A percentile compares a stretch with the other conserved stretches of the same genome.
phyloP scores from a whole-genome alignment of 2,329 filamentous ascomycete genomes.

The Colletotrichum simmondsii region DNA sequence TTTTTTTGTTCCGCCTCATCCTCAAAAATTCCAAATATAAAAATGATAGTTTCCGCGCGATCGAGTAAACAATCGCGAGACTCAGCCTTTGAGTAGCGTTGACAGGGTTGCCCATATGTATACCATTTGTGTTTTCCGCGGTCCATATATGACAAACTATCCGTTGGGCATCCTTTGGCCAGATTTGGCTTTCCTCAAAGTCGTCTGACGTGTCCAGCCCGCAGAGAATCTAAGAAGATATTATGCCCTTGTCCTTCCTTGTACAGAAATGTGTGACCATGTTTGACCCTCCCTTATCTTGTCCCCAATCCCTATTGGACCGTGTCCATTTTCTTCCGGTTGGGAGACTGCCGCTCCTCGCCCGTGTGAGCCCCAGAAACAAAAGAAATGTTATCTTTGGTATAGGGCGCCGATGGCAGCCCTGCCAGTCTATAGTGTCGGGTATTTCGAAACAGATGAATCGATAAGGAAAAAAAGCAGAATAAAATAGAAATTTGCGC shows the following conservation, averaged over 20 bases:
- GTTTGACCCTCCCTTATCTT: conserved; percentile 8
- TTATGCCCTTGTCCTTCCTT: conserved; percentile 22
- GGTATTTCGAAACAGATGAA: conserved; percentile 35
- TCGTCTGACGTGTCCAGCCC: conserved; percentile 35
- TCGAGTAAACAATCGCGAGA: conserved; percentile 12
- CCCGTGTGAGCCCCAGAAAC: conserved; percentile 31
- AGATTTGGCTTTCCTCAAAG: conserved; percentile 21
- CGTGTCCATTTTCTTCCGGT: conserved; percentile 24
- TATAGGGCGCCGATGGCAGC: conserved; percentile 10
- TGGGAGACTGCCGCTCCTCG: conserved; percentile 31
- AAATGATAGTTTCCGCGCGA: conserved; percentile 18
- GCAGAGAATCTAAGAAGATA: conserved; percentile 32
- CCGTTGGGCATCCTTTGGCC: conserved; percentile 22
- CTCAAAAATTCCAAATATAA: not conserved
- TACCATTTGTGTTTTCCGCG: conserved; percentile 25
- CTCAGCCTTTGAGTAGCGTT: conserved; percentile 20
- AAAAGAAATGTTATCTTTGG: conserved; percentile 33
- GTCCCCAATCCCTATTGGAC: conserved; percentile 26
- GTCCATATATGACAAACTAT: conserved; percentile 32
- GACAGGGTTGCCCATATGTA: conserved; percentile 26
- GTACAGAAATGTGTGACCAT: conserved; percentile 18
- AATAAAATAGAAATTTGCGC: conserved; percentile 30
- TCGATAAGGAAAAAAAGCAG: conserved; percentile 19
- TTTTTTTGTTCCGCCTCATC: conserved; percentile 20
- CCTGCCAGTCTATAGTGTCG: conserved; percentile 36